These are phyloP conservation scores for Phialocephala sp. DNA, from an alignment of 2,329 filamentous ascomycete species.

Conservation along the genomic window DNA sequence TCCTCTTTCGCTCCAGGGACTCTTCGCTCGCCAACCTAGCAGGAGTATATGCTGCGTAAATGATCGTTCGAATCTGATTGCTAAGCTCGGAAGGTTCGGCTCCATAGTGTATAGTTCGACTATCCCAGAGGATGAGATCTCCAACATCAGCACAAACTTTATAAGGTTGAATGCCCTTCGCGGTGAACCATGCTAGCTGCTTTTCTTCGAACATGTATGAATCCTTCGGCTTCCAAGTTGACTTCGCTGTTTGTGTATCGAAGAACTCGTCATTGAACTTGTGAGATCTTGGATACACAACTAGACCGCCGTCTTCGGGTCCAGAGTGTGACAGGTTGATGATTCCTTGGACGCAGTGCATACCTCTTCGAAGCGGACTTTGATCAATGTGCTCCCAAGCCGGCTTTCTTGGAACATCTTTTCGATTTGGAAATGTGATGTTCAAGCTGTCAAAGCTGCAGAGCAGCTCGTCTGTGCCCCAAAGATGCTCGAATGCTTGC, in stretches of 20 bases:
- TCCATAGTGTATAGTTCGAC: slow-evolving; percentile 52
- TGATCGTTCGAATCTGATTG: slow-evolving; percentile 6
- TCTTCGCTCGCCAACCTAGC: slow-evolving; percentile 50
- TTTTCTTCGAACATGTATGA: slow-evolving; percentile 42
- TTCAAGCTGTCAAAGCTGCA: slow-evolving; percentile 54
- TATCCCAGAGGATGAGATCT: slow-evolving; percentile 53
- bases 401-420: slow-evolving; percentile 23
- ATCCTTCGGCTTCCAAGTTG: slow-evolving; percentile 32
- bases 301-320: slow-evolving; percentile 44
- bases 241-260: slow-evolving; percentile 32
- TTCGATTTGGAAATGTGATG: slow-evolving; percentile 37
- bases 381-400: slow-evolving; percentile 51
- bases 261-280: slow-evolving; percentile 41
- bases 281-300: slow-evolving; percentile 42
- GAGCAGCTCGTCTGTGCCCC: slow-evolving; percentile 49
- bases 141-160: slow-evolving; percentile 51
- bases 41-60: slow-evolving; percentile 46
- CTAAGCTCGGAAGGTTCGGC: slow-evolving; percentile 38
- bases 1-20: slow-evolving; percentile 49
- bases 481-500: slow-evolving; percentile 48
- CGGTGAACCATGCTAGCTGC: slow-evolving; percentile 48
- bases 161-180: slow-evolving; percentile 45
- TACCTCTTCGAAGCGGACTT: slow-evolving; percentile 46
- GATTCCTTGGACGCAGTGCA: slow-evolving; percentile 52
- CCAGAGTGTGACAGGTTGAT: slow-evolving; percentile 47